Base-by-base conservation (phyloP, 164 flowering plant species). In the Nymphaea colorata region DNA sequence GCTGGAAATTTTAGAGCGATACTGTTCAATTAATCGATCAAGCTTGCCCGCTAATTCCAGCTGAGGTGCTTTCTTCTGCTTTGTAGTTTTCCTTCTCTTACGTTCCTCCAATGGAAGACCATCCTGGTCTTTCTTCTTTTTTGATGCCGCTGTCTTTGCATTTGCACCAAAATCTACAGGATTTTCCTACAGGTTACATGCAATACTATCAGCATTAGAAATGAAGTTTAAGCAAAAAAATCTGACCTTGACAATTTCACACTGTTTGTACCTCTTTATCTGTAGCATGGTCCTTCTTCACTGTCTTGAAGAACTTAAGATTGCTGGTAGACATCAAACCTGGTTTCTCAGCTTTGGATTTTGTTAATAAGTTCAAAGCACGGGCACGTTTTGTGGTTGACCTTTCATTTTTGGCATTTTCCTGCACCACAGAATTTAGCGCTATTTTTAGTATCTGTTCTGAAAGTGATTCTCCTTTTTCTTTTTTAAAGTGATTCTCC, bases 21-120 rank as follows among this genome's bases (percentile, higher is more conserved):
- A 93, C 51, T 83, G 85, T 75, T 86, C 89, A 4, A 90, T 86
- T 64, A 93, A 76, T 83, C 69, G 67, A 77, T 93, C 97, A 36
- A 93, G 91, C 62, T 87, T 86, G 77, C 90, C 96, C 59, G 70
- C 81, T 3, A 64, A 70, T 62, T 83, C 93, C 5, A 69, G 69
- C 15, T 80, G 68, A 64, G 70, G 73, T 78, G 73, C 82, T 55
- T 64, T 80, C 44, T 76, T 79, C 60, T 67, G 75, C 66, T 76
- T 69, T 45, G 62, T 59, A 57, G 42, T 74, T 25, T 70, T 76
- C 64, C 43, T 18, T 14, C 68, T 77, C 60, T 42, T 69, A 53
- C 25, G 64, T 44, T 69, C 69, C 41, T 76, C 72, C 7, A 12
- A 47, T 8, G 66, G 41, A 59, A 67, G 68, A 41, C 44, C 47